Evolutionary conservation across 1,284 basidiomycete species (phyloP).

Genomic region (Melampsora americana): DNA sequence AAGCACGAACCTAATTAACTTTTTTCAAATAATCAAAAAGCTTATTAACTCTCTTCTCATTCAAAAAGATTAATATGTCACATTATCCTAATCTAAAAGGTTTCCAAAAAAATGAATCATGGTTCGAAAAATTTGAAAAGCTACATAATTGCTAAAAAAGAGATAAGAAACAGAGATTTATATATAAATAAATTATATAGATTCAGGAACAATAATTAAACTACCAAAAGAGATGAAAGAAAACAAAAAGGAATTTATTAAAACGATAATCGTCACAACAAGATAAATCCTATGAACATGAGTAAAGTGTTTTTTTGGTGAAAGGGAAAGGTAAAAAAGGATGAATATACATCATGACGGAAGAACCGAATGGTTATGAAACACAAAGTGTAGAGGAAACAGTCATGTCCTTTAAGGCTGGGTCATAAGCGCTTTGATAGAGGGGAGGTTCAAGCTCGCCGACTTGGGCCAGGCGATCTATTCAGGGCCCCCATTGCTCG

Average conservation of each 20-base stretch:
- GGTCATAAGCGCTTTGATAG: no score
- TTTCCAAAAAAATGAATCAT: no score
- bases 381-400: neutral
- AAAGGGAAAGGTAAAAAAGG: neutral
- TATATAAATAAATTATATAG: neutral
- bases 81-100: no score
- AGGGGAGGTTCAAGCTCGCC: constrained; percentile 11
- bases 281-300: neutral
- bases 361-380: neutral
- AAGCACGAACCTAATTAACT: no score
- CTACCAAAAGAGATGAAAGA: neutral
- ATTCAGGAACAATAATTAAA: neutral
- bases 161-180: neutral
- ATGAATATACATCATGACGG: neutral
- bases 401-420: neutral
- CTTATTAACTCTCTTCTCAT: no score
- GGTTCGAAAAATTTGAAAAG: no score
- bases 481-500: constrained; percentile 36
- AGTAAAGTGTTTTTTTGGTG: neutral
- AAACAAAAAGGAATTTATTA: neutral
- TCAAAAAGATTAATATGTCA: no score
- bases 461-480: constrained; percentile 39
- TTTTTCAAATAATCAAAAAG: no score
- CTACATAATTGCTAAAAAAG: neutral
- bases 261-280: neutral